Percentiles rank a stretch among this genome's conserved stretches.
These are phyloP conservation scores for Coriolopsis trogii DNA, from an alignment of 1,284 basidiomycete species.

Conservation along the genomic window DNA sequence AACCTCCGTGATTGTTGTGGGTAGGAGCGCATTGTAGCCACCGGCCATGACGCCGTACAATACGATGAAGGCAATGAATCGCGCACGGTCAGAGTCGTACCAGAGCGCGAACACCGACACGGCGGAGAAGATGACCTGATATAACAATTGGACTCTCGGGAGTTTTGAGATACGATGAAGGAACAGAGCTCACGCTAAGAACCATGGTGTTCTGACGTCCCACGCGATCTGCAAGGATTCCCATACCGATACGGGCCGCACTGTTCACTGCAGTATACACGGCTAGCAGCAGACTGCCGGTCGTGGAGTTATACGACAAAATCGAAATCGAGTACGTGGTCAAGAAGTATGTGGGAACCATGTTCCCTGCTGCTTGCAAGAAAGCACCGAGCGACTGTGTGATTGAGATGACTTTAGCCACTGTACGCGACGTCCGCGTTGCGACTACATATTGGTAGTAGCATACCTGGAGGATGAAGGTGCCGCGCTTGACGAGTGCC, in stretches of 20 bases:
- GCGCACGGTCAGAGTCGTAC: conserved; percentile 39
- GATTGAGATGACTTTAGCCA: not conserved
- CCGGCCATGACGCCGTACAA: conserved; percentile 44
- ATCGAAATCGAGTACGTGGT: conserved; percentile 46
- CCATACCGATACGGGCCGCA: conserved; percentile 44
- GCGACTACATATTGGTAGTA: too few species aligned
- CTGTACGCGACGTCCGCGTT: too few species aligned
- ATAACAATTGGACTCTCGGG: not conserved
- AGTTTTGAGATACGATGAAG: not conserved
- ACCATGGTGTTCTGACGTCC: conserved; percentile 51
- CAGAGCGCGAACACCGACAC: conserved; percentile 47
- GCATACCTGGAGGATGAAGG: conserved; percentile 47
- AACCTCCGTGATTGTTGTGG: conserved; percentile 46
- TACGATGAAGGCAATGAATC: conserved; percentile 43
- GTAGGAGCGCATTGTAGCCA: conserved; percentile 46
- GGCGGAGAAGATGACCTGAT: conserved; percentile 43
- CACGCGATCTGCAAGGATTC: conserved; percentile 44
- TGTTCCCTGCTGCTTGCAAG: conserved; percentile 48
- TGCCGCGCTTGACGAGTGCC: conserved; percentile 42
- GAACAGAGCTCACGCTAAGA: conserved; percentile 34
- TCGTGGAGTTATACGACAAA: conserved; percentile 38
- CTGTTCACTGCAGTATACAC: conserved; percentile 49
- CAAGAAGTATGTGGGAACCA: conserved; percentile 48
- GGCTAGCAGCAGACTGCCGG: conserved; percentile 44
- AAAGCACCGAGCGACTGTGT: conserved; percentile 43